Conservation (phyloP, 177 flowering plant species). For the Vitis hybrid region DNA sequence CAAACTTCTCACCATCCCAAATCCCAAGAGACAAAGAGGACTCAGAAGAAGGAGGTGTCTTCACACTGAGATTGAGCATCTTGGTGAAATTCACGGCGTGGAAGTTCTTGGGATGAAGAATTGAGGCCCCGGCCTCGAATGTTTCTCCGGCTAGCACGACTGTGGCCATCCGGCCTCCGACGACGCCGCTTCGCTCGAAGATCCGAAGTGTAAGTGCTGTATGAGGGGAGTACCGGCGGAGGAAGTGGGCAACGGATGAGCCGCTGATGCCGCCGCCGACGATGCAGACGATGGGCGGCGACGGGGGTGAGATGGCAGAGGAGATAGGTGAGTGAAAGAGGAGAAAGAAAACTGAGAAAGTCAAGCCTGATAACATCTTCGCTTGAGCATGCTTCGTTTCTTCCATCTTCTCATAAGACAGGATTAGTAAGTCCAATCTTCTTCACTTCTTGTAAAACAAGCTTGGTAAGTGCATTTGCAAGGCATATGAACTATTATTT, state of each 20-base stretch:
- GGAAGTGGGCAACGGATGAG: constrained; percentile 81
- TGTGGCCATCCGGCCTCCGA: constrained; percentile 92
- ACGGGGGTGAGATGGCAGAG: constrained; percentile 2
- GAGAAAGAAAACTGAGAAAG: constrained; percentile 3
- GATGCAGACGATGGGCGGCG: constrained; percentile 54
- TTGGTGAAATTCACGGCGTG: constrained; percentile 58
- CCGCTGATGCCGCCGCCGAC: constrained; percentile 89
- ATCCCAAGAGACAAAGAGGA: constrained; percentile 54
- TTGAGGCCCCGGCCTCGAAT: constrained; percentile 92
- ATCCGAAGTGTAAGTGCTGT: constrained; percentile 28
- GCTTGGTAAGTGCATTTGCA: too few species aligned
- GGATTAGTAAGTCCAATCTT: too few species aligned
- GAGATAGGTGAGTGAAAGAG: constrained; percentile 4
- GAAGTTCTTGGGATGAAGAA: constrained; percentile 85
- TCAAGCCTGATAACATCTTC: too few species aligned
- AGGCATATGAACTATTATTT: too few species aligned
- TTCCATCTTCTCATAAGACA: too few species aligned
- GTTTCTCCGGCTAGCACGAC: constrained; percentile 63
- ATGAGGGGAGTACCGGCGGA: constrained; percentile 53
- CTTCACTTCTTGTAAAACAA: too few species aligned
- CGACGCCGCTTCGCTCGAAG: constrained; percentile 65
- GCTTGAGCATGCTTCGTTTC: too few species aligned
- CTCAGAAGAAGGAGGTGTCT: constrained; percentile 30
- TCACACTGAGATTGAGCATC: constrained; percentile 37
- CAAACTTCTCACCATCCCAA: constrained; percentile 75